Evolutionary conservation across 2,329 filamentous ascomycete genomes (phyloP).

Genomic region (Amylocarpus encephaloides): DNA sequence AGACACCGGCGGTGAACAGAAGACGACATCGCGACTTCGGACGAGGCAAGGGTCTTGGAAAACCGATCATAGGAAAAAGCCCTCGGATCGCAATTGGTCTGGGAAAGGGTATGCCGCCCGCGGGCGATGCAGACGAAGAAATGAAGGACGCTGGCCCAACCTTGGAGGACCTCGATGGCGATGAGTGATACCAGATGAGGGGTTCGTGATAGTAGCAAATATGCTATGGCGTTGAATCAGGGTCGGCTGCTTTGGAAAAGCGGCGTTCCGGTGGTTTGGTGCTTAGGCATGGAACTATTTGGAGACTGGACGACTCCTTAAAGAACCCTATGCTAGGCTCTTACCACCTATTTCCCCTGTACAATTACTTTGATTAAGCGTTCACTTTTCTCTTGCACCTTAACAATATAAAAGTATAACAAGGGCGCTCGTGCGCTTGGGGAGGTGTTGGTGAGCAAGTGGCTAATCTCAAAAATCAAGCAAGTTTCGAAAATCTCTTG

Average conservation of each 20-base stretch:
- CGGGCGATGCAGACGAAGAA: conserved; percentile 23
- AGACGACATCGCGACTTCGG: conserved; percentile 16
- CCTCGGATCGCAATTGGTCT: conserved; percentile 12
- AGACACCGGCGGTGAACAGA: conserved; percentile 21
- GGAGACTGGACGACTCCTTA: no score
- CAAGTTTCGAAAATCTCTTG: neutral
- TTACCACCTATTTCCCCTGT: conserved; percentile 1
- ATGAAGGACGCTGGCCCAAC: conserved; percentile 31
- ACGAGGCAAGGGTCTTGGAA: conserved; percentile 25
- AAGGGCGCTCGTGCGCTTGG: neutral
- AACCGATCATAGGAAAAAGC: conserved; percentile 21
- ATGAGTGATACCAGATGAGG: conserved; percentile 12
- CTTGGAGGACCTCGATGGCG: conserved; percentile 20
- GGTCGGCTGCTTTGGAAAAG: neutral
- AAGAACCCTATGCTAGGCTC: neutral
- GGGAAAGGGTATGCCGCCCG: conserved; percentile 14
- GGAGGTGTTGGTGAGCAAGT: neutral
- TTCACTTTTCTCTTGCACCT: neutral
- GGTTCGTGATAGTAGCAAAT: neutral
- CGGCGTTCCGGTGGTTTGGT: no score
- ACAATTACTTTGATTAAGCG: neutral
- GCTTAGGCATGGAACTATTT: no score
- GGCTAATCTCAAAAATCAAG: neutral
- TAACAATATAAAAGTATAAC: neutral
- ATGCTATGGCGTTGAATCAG: neutral